phyloP scores from a whole-genome alignment of 352 stramenopile species.

The Phytophthora podocarpi region DNA sequence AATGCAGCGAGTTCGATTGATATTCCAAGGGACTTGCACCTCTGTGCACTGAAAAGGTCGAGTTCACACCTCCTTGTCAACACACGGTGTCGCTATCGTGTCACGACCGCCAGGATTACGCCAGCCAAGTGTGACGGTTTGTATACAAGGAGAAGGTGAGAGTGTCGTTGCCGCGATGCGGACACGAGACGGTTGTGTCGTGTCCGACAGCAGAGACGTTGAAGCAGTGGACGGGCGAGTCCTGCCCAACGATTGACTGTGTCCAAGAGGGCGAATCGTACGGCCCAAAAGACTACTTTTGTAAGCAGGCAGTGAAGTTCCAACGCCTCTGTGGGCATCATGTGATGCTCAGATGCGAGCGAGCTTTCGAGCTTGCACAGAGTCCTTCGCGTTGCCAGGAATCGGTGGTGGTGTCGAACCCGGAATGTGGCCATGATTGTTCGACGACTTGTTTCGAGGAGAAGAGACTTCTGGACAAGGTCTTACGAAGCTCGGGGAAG shows the following conservation, averaged over 20 bases:
- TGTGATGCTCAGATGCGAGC: constrained; percentile 57
- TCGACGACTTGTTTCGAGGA: constrained; percentile 58
- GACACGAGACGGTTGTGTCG: constrained; percentile 51
- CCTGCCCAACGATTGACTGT: constrained; percentile 38
- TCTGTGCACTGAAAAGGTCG: constrained; percentile 55
- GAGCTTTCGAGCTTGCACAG: constrained; percentile 71
- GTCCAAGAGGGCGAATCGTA: constrained; percentile 69
- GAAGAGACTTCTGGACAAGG: constrained; percentile 13
- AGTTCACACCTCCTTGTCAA: constrained; percentile 70
- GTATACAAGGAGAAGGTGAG: constrained; percentile 61
- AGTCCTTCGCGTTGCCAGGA: constrained; percentile 52
- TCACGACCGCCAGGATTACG: constrained; percentile 51
- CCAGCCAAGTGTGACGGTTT: constrained; percentile 34
- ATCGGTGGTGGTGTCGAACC: constrained; percentile 53
- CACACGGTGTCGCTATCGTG: constrained; percentile 68
- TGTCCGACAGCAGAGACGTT: constrained; percentile 58
- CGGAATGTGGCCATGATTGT: constrained; percentile 72
- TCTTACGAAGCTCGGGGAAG: background rate
- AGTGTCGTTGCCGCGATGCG: constrained; percentile 65
- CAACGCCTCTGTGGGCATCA: constrained; percentile 66
- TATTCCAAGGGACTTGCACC: constrained; percentile 48
- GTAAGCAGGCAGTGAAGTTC: constrained; percentile 63
- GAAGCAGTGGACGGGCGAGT: constrained; percentile 50
- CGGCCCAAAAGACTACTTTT: constrained; percentile 74
- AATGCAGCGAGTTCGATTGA: constrained; percentile 66